phyloP scores from a whole-genome alignment of 225 moss, liverwort and hornwort genomes.

The Bryum argenteum region DNA sequence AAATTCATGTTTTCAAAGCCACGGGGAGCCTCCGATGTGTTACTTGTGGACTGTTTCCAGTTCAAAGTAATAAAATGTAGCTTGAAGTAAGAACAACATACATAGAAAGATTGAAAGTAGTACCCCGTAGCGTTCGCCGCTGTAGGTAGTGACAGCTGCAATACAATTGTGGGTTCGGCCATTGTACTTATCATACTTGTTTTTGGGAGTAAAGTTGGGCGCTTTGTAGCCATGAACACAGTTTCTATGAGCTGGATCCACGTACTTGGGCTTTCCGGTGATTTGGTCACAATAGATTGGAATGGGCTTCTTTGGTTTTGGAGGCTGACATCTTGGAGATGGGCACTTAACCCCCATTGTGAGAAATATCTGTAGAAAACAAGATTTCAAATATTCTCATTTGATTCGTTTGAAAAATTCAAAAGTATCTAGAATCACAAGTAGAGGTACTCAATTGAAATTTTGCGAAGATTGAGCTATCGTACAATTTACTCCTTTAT shows the following conservation, averaged over 20 bases:
- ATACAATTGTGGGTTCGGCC: conserved; percentile 48
- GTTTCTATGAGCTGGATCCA: conserved; percentile 38
- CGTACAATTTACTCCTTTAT: background rate
- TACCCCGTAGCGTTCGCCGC: conserved; percentile 40
- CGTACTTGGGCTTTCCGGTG: conserved; percentile 35
- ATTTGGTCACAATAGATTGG: conserved; percentile 32
- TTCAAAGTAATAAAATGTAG: no score
- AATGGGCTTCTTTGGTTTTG: conserved; percentile 26
- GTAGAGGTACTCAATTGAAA: background rate
- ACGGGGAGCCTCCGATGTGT: no score
- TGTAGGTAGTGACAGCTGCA: conserved; percentile 18
- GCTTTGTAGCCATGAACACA: conserved; percentile 39
- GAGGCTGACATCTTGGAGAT: background rate
- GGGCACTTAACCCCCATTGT: conserved; percentile 17
- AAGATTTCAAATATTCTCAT: no score
- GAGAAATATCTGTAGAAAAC: background rate
- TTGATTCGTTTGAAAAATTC: background rate
- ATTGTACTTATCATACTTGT: conserved; percentile 34
- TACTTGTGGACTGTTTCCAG: no score
- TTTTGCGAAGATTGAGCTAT: background rate
- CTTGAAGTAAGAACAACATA: no score
- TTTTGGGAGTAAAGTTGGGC: conserved; percentile 34
- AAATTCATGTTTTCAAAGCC: no score
- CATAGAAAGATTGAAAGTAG: background rate
- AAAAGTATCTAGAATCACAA: background rate